Conservation (phyloP, 352 stramenopile genomes). For the Globisporangium nagaii region DNA sequence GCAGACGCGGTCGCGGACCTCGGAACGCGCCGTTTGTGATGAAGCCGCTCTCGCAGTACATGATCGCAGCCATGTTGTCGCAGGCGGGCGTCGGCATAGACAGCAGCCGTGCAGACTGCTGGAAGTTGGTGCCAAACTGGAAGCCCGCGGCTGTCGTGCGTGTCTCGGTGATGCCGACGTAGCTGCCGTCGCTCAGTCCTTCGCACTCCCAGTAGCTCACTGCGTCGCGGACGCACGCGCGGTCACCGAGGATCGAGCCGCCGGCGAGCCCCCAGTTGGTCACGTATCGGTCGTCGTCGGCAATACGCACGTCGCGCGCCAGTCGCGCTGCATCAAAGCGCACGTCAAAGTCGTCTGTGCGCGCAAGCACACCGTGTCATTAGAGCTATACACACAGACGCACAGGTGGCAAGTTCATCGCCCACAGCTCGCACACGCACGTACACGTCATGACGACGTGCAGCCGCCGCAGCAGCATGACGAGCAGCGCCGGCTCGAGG, state of each 20-base stretch:
- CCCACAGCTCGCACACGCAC: too few species aligned
- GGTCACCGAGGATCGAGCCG: conserved; percentile 49
- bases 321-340: conserved; percentile 36
- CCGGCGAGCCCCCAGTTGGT: conserved; percentile 37
- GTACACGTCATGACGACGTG: conserved; percentile 47
- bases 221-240: conserved; percentile 20
- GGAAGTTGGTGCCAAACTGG: conserved; percentile 26
- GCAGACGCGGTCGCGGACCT: conserved; percentile 41
- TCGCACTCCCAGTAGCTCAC: conserved; percentile 73
- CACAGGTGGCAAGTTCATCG: too few species aligned
- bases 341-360: conserved; percentile 39
- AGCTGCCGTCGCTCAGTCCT: conserved; percentile 56
- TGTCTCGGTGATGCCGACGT: conserved; percentile 40
- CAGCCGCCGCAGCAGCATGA: conserved; percentile 42
- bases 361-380: neutral
- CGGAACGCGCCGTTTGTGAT: conserved; percentile 66
- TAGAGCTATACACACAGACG: neutral
- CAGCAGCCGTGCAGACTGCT: conserved; percentile 35
- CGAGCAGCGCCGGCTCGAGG: conserved; percentile 27
- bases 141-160: neutral
- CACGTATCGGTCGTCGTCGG: conserved; percentile 26
- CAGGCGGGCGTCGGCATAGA: conserved; percentile 47
- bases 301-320: conserved; percentile 40
- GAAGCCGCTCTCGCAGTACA: conserved; percentile 64
- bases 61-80: conserved; percentile 66